Evolutionary conservation across 192 early-diverging fungal genomes (phyloP).

Genomic region (Rhizophagus prolifer): DNA sequence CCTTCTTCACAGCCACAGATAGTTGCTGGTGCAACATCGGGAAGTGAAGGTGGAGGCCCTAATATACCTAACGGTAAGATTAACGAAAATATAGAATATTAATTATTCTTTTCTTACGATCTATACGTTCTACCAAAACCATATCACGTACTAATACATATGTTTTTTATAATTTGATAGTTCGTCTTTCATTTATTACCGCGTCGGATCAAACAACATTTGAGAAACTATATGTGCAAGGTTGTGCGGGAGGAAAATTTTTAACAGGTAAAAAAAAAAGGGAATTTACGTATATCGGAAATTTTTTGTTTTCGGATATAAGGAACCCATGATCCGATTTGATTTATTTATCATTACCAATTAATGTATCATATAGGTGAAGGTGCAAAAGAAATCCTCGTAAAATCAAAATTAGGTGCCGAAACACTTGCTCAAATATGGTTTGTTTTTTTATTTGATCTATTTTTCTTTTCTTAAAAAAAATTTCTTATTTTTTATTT

Average conservation of each 20-base stretch:
- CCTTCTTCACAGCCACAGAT: not conserved
- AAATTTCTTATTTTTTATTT: not conserved
- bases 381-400: constrained; percentile 38
- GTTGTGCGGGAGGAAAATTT: constrained; percentile 26
- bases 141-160: not conserved
- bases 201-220: constrained; percentile 42
- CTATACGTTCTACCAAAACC: too few relatives aligned
- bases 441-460: constrained; percentile 28
- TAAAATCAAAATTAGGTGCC: constrained; percentile 35
- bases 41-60: not conserved
- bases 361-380: constrained; percentile 28
- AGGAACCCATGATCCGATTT: not conserved
- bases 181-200: constrained; percentile 44
- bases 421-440: constrained; percentile 44
- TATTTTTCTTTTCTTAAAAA: not conserved
- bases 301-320: not conserved
- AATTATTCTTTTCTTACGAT: not conserved
- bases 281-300: not conserved
- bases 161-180: not conserved
- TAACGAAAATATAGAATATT: not conserved
- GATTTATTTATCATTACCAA: too few relatives aligned
- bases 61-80: constrained; percentile 18
- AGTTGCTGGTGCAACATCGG: not conserved
- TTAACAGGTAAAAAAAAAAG: not conserved
- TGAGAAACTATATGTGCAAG: constrained; percentile 37